A percentile compares a stretch with the other conserved stretches of the same genome.
Evolutionary conservation across 768 basidiomycete genomes (phyloP).

Genomic region (Leccinum imitatum): DNA sequence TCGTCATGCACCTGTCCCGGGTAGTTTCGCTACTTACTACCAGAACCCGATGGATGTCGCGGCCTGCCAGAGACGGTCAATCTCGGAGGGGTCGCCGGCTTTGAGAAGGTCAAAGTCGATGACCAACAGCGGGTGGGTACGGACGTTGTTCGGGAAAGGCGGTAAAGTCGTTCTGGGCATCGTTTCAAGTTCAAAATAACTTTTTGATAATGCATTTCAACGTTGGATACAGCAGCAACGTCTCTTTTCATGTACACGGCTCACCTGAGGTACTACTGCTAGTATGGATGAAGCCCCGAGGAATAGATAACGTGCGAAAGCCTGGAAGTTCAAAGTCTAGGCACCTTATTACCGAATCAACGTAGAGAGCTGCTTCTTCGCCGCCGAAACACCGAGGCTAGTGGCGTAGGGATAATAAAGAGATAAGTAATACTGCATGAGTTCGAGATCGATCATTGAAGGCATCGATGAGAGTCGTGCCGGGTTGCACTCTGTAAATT

Average conservation of each 20-base stretch:
- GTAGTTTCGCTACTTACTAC: not conserved
- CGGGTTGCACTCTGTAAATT: no score
- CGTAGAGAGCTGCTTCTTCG: no score
- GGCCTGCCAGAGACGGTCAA: not conserved
- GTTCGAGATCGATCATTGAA: no score
- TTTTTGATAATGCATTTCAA: not conserved
- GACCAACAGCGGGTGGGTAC: not conserved
- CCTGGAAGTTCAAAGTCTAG: no score
- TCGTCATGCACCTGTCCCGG: not conserved
- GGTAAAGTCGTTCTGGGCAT: not conserved
- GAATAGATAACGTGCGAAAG: not conserved
- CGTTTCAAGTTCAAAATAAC: not conserved
- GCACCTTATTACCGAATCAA: no score
- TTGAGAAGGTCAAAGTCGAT: not conserved
- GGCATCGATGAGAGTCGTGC: no score
- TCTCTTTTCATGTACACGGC: not conserved
- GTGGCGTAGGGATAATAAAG: no score
- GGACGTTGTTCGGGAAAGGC: not conserved
- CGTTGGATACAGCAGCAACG: not conserved
- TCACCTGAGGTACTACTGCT: not conserved
- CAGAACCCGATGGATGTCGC: not conserved
- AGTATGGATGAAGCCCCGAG: no score
- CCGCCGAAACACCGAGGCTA: no score
- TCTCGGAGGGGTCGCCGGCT: not conserved
- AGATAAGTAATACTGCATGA: no score